A percentile compares a stretch with the other conserved stretches of the same genome.
Conservation (phyloP, 768 basidiomycete genomes). For the Crepidotus variabilis region DNA sequence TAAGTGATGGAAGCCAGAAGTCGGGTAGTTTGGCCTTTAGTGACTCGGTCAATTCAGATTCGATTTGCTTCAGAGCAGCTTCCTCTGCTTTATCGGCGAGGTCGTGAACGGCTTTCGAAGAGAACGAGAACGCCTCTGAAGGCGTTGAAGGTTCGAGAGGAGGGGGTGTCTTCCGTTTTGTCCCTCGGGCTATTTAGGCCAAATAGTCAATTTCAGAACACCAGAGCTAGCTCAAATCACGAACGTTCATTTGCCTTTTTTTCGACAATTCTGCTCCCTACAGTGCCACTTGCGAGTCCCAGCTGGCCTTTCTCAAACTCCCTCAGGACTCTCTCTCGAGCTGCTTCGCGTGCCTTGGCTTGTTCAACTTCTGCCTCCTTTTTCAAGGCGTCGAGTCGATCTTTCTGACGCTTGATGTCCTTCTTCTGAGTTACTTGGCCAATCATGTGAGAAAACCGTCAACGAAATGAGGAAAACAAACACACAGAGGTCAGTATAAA, state of each 20-base stretch:
- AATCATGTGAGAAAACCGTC: slow-evolving; percentile 9
- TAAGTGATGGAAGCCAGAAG: slow-evolving; percentile 94
- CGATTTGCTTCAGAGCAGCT: slow-evolving; percentile 77
- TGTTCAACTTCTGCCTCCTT: slow-evolving; percentile 81
- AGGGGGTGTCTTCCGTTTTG: slow-evolving; percentile 61
- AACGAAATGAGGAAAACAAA: slow-evolving; percentile 5
- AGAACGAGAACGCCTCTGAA: slow-evolving; percentile 58
- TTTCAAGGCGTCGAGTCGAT: slow-evolving; percentile 67
- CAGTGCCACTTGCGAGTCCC: slow-evolving; percentile 50
- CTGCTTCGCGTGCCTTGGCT: slow-evolving; percentile 60
- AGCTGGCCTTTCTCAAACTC: slow-evolving; percentile 91
- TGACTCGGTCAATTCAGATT: slow-evolving; percentile 80
- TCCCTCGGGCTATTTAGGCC: slow-evolving; percentile 43
- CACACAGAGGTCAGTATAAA: slow-evolving; percentile 79
- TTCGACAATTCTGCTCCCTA: slow-evolving; percentile 27
- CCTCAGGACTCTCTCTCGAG: slow-evolving; percentile 80
- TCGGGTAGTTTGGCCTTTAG: slow-evolving; percentile 89
- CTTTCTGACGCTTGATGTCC: slow-evolving; percentile 90
- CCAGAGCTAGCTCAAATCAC: not conserved
- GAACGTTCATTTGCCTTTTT: slow-evolving; percentile 27
- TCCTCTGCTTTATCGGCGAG: slow-evolving; percentile 84
- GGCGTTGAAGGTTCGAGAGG: slow-evolving; percentile 6
- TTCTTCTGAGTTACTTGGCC: slow-evolving; percentile 79
- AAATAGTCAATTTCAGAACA: not conserved
- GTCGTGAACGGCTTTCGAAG: slow-evolving; percentile 63